These are phyloP conservation scores for Pouteria campechiana DNA, from an alignment of 179 eudicot species.

Conservation along the genomic window DNA sequence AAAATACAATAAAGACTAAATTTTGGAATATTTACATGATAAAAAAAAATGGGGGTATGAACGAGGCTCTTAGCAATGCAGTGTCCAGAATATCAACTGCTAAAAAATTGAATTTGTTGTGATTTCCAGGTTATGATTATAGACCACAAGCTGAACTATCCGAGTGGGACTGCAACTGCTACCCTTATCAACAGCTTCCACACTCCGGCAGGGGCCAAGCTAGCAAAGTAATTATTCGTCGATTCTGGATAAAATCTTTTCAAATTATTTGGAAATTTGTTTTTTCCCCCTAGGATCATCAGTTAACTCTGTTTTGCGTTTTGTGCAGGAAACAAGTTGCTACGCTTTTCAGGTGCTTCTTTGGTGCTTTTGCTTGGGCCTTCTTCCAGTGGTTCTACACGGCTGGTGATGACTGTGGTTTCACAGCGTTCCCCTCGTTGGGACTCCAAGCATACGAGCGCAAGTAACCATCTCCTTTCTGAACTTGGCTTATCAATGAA, in stretches of 20 bases:
- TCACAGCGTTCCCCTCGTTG: conserved; percentile 24
- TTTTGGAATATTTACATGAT: no score
- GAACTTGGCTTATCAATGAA: no score
- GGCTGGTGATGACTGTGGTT: conserved; percentile 29
- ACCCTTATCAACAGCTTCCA: conserved; percentile 37
- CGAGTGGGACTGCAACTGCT: conserved; percentile 37
- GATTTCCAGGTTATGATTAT: conserved; percentile 32
- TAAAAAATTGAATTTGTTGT: no score
- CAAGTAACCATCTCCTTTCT: conserved; percentile 2
- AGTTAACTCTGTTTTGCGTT: not conserved
- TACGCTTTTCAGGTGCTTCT: conserved; percentile 12
- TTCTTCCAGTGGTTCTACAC: conserved; percentile 32
- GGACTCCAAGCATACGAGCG: conserved; percentile 18
- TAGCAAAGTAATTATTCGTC: conserved; percentile 20
- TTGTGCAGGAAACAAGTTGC: conserved; percentile 24
- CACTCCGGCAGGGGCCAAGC: conserved; percentile 37
- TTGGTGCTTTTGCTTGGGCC: conserved; percentile 13
- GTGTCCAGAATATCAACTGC: no score
- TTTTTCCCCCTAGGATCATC: not conserved
- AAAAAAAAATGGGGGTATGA: no score
- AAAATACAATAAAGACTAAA: no score
- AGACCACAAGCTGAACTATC: conserved; percentile 26
- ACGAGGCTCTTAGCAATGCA: no score
- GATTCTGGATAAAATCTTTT: not conserved
- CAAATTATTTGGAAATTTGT: not conserved